Evolutionary conservation across 2,329 filamentous ascomycete species (phyloP), one percentile per base, ranked within the genome.

Genomic region (Immersiporthe knoxdaviesiana): DNA sequence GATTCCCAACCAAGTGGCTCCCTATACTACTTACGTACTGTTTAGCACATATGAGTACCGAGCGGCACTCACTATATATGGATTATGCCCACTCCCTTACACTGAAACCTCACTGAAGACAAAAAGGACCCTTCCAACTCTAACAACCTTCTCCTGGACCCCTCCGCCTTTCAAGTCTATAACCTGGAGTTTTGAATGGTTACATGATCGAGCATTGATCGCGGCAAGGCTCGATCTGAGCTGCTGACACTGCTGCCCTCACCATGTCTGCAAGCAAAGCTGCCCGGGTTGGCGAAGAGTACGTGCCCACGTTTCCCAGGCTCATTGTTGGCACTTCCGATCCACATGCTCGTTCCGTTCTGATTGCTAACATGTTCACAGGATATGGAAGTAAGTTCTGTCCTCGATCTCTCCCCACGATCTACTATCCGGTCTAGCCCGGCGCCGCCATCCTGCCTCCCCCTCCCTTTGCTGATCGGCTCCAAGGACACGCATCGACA

Each of bases 401-500:
- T 68, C 50, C 50, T 64, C 44, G n/a, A 18, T 16, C 24, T n/a
- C 24, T 59, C 39, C 37, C 24, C 37, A 32, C 27, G 52, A 30
- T 21, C 37, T 62, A 61, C 16, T 27, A 5, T 10, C 16, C 30
- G 54, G 18, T 12, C 24, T 30, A 18, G 12, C 37, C n/a, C 18
- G n/a, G n/a, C n/a, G n/a, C 7, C 58, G 21, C 69, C 72, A 67
- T 75, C 71, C 77, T 81, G 27, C 39, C 21, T 35, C 12, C 8
- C 44, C 41, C 74, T n/a, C n/a, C 81, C 75, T 60, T 21, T 50
- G 27, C n/a, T 50, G 11, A 50, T 30, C 16, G 30, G 59, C 63
- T 64, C 39, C 60, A 79, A 98, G 95, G 83, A 97, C 93, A 70
- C 91, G 94, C 77, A 91, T 97, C 77, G 95, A 98, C 82, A 98